Base-by-base conservation (phyloP, 306 rosid species). In the Dryas alaskensis region DNA sequence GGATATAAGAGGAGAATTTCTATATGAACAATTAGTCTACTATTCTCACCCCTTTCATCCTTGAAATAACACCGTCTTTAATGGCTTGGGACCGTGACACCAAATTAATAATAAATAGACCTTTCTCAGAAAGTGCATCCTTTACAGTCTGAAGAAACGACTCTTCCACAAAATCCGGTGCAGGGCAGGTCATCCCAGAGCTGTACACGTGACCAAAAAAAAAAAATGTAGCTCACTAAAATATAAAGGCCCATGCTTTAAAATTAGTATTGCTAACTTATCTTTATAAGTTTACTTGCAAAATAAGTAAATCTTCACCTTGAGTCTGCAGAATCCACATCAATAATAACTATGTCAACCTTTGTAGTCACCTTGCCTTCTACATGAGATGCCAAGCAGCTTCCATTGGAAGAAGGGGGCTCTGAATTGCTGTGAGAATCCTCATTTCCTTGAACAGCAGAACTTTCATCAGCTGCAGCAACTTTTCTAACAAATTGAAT, bases 151-250 rank as follows among this genome's bases (percentile, higher is more conserved):
- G 86, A 17, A 93, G 91, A 83, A 93, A 93, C 27, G 92, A 79
- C 52, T 84, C 91, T 2, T 89, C 94, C 78, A 91, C 81, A 81
- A 91, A 93, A 53, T 84, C 89, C 8, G 87, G 86, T 22, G 98
- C 92, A 45, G 98, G 97, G 77, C 98, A 93, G 68, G 98, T 82
- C 90, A 91, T 76, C 67, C 94, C 97, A 73, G 89, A 88, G 83
- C 97, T 93, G 85, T 65, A 78, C 14, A 85, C 49, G 37, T 31
- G 37, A 31, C 37, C 2, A 31, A 31, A 1, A 77, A 70, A 19
- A 19, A 40, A 76, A 55, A 48, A 71, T 10, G 74, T 22, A 42
- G 37, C 65, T 66, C 66, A 39, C 54, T 57, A 71, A 10, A 64
- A 82, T 51, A 9, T 54, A 9, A 8, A 67, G 10, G 61, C 17